phyloP scores from a whole-genome alignment of 31 red algal species.

The Asparagopsis taxiformis region DNA sequence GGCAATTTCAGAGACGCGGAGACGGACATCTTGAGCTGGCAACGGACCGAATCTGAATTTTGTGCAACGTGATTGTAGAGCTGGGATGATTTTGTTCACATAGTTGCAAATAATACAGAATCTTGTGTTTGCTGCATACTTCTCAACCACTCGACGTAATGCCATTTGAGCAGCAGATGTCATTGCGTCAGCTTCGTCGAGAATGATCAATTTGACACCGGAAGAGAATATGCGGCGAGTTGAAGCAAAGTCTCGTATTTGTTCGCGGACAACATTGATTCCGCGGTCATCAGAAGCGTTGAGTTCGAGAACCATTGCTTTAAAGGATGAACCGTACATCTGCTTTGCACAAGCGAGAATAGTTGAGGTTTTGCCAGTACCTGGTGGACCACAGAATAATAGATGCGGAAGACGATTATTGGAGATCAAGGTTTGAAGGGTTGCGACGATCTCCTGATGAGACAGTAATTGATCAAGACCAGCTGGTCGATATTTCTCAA shows the following conservation, averaged over 20 bases:
- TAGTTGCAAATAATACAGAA: slow-evolving; percentile 99
- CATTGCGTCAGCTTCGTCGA: slow-evolving; percentile 99
- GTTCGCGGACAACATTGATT: slow-evolving; percentile 92
- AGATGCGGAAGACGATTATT: slow-evolving; percentile 87
- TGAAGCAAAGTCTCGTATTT: slow-evolving; percentile 96
- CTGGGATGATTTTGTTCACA: slow-evolving; percentile 97
- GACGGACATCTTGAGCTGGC: slow-evolving; percentile 51
- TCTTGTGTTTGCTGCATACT: slow-evolving; percentile 81
- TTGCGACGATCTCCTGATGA: slow-evolving; percentile 87
- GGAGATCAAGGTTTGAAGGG: slow-evolving; percentile 78
- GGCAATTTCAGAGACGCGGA: slow-evolving; percentile 73
- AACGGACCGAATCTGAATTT: slow-evolving; percentile 95
- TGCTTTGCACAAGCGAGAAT: slow-evolving; percentile 93
- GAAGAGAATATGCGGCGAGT: slow-evolving; percentile 81
- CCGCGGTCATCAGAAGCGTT: slow-evolving; percentile 99
- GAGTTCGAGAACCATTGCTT: slow-evolving; percentile 90
- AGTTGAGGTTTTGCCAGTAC: slow-evolving; percentile 97
- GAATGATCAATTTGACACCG: slow-evolving; percentile 88
- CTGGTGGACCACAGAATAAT: slow-evolving; percentile 96
- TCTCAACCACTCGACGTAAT: slow-evolving; percentile 92
- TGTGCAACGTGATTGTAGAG: slow-evolving; percentile 98
- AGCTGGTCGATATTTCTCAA: slow-evolving; percentile 74
- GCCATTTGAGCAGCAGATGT: slow-evolving; percentile 93
- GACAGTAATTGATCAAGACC: slow-evolving; percentile 82
- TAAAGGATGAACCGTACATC: slow-evolving; percentile 85